Evolutionary conservation across 1,284 basidiomycete genomes (phyloP), one percentile per base, ranked within the genome.

Genomic region (Ceratobasidium sp.): DNA sequence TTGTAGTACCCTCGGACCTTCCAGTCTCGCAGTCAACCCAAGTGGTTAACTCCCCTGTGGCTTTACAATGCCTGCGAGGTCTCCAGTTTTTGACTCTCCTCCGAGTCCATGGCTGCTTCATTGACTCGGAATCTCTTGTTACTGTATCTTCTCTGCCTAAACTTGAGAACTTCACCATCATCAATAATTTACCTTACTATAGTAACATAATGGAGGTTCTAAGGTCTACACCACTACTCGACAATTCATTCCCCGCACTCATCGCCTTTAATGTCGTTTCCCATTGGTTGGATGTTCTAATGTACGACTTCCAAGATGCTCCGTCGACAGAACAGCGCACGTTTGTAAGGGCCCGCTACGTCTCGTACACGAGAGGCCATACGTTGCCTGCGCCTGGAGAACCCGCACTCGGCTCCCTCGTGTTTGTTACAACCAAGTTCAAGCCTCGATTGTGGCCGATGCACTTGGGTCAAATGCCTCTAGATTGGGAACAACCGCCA

Each of bases 221-320:
- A 1, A 57, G n/a, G 54, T 48, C 54, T 23, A 28, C 26, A 10
- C 26, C 10, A 10, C 26, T 57, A 28, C n/a, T 13, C 54, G 15
- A 57, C 10, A 10, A 57, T n/a, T 57, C 54, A n/a, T 57, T 57
- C n/a, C 54, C 54, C 20, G 54, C 54, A 57, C 12, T 57, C n/a
- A n/a, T 17, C 46, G 46, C 13, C n/a, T 57, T 28, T n/a, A 12
- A 10, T 10, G 10, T 57, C n/a, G 13, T 57, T 28, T 12, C n/a
- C 26, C n/a, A n/a, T 57, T 10, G 20, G 10, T n/a, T 57, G n/a
- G 26, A n/a, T 57, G n/a, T 23, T 28, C 33, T 33, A 4, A 33
- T 33, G 33, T 33, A 33, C 33, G 33, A 33, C 33, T 33, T 33
- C 33, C 33, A 33, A 33, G 33, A 33, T 33, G 33, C 33, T 33